phyloP scores from a whole-genome alignment of 2,329 filamentous ascomycete genomes.

The Sordariomycetes sp. region DNA sequence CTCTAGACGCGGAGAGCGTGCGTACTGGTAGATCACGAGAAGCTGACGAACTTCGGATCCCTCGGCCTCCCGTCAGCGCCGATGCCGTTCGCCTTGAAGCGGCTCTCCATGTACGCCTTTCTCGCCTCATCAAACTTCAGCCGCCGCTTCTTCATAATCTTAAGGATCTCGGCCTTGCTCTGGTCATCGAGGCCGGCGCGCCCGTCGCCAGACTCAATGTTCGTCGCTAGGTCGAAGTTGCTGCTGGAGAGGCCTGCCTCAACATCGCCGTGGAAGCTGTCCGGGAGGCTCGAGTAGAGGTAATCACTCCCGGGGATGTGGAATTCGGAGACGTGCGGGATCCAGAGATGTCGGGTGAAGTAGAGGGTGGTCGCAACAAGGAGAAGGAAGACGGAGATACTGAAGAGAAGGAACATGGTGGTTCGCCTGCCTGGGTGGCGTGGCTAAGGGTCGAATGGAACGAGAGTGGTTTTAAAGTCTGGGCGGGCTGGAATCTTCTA shows the following conservation, averaged over 20 bases:
- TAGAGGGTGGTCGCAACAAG: constrained; percentile 66
- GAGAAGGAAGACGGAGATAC: constrained; percentile 60
- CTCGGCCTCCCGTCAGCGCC: constrained; percentile 75
- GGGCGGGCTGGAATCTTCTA: neutral
- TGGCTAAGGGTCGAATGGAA: neutral
- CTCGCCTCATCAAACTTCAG: constrained; percentile 88
- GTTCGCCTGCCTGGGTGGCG: neutral
- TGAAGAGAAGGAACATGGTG: constrained; percentile 45
- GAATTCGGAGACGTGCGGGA: constrained; percentile 54
- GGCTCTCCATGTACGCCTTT: constrained; percentile 72
- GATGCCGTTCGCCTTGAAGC: constrained; percentile 81
- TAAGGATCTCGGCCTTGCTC: constrained; percentile 72
- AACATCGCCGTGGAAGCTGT: constrained; percentile 71
- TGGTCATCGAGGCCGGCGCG: constrained; percentile 71
- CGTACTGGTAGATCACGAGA: constrained; percentile 31
- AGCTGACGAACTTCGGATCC: constrained; percentile 94
- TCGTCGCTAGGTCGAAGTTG: constrained; percentile 73
- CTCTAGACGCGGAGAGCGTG: neutral
- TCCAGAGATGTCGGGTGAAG: constrained; percentile 70
- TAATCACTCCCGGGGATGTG: constrained; percentile 44
- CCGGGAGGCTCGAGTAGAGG: constrained; percentile 68
- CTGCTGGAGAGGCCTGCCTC: constrained; percentile 76
- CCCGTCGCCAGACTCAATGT: constrained; percentile 68
- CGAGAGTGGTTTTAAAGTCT: neutral
- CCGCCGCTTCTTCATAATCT: constrained; percentile 79